A percentile compares a stretch with the other conserved stretches of the same genome.
phyloP scores from a whole-genome alignment of 129 eudicot species.

The Tanacetum coccineum region DNA sequence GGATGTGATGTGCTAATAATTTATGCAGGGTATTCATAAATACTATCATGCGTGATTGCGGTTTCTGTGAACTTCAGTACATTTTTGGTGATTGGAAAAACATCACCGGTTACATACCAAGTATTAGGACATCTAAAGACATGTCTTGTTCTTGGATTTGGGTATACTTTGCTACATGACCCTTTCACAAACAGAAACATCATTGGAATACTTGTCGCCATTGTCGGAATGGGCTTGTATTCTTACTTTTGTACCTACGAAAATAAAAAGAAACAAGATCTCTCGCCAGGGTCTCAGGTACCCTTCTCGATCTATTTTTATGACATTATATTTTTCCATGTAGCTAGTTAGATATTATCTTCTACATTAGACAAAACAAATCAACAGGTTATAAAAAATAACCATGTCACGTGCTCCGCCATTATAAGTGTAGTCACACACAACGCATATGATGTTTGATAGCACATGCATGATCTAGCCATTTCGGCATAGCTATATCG shows the following conservation, averaged over 20 bases:
- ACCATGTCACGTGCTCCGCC: too few species aligned
- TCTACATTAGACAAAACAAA: too few species aligned
- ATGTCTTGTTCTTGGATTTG: conserved; percentile 94
- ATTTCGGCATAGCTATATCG: neutral
- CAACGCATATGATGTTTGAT: too few species aligned
- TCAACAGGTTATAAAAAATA: too few species aligned
- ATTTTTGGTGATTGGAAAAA: conserved; percentile 90
- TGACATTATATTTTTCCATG: too few species aligned
- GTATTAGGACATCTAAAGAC: conserved; percentile 93
- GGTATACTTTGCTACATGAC: conserved; percentile 84
- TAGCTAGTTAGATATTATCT: too few species aligned
- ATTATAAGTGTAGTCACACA: too few species aligned
- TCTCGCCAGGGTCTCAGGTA: conserved; percentile 58
- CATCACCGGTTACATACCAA: conserved; percentile 97
- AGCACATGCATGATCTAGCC: neutral
- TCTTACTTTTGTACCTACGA: conserved; percentile 84
- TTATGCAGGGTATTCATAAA: conserved; percentile 68
- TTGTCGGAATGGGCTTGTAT: conserved; percentile 91
- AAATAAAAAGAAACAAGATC: conserved; percentile 68
- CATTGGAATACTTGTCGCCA: conserved; percentile 79
- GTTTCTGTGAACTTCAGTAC: conserved; percentile 98
- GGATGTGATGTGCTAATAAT: neutral
- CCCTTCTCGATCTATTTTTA: neutral
- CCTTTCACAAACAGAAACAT: conserved; percentile 90
- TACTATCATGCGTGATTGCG: conserved; percentile 88